A percentile compares a stretch with the other conserved stretches of the same genome.
Conservation (phyloP, 1,284 basidiomycete genomes). For the Earliella scabrosa region DNA sequence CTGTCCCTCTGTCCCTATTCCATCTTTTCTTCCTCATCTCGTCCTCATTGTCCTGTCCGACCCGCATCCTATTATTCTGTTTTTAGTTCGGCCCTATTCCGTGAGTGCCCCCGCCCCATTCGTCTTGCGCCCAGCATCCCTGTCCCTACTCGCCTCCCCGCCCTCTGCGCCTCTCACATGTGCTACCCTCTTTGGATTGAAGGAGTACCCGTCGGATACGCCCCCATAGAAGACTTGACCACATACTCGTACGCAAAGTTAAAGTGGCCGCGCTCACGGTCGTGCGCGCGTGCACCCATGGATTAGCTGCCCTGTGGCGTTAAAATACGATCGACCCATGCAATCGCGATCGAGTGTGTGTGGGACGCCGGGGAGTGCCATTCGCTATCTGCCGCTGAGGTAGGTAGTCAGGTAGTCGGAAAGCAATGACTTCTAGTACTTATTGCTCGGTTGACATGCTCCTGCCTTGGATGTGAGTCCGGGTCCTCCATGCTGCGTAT, state of each 20-base stretch:
- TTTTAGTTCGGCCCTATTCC: slow-evolving; percentile 7
- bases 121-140: not conserved
- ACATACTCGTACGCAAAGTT: not conserved
- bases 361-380: too few relatives aligned
- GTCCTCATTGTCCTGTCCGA: not conserved
- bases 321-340: not conserved
- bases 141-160: slow-evolving; percentile 5
- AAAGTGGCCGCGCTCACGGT: too few relatives aligned
- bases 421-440: too few relatives aligned
- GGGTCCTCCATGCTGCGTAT: too few relatives aligned
- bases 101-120: too few relatives aligned
- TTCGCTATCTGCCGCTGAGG: too few relatives aligned
- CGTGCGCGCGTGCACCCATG: not conserved
- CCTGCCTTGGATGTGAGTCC: too few relatives aligned
- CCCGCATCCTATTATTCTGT: slow-evolving; percentile 10
- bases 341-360: not conserved
- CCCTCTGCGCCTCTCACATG: not conserved
- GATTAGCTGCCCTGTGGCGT: not conserved
- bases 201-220: not conserved
- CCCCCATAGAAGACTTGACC: not conserved
- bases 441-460: too few relatives aligned
- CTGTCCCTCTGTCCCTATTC: slow-evolving; percentile 9
- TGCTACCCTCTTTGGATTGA: not conserved
- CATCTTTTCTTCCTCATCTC: not conserved
- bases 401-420: too few relatives aligned